Percentiles rank a stretch among this genome's conserved stretches.
Conservation (phyloP, 129 eudicot species). For the Dittrichia graveolens region DNA sequence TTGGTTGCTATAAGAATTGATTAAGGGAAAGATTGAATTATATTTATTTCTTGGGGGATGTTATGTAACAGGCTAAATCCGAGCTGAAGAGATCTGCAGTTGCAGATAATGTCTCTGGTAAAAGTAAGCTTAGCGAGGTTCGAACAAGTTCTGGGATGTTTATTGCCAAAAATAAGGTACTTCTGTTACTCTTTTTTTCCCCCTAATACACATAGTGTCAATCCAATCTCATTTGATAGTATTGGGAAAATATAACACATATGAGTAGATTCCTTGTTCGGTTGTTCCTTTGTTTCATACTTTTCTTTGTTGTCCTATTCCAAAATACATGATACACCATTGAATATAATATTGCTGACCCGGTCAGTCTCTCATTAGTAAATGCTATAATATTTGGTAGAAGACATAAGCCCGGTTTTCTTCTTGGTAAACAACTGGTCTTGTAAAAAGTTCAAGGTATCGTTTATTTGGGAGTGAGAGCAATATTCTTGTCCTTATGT, state of each 20-base stretch:
- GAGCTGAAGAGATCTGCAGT: constrained; percentile 96
- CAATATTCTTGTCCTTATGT: background rate
- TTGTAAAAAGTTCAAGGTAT: background rate
- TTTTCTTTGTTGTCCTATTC: background rate
- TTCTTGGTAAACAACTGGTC: background rate
- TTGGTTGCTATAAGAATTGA: background rate
- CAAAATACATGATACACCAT: background rate
- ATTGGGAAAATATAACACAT: background rate
- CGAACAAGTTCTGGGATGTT: constrained; percentile 99
- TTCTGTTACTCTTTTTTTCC: background rate
- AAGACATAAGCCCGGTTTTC: background rate
- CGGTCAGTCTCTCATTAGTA: background rate
- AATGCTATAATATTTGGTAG: constrained; percentile 7
- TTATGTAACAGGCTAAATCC: constrained; percentile 68
- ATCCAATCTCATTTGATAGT: background rate
- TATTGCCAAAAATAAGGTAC: constrained; percentile 79
- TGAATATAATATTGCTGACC: background rate
- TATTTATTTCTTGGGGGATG: constrained; percentile 15
- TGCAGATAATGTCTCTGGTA: constrained; percentile 86
- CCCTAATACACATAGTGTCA: background rate
- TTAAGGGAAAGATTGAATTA: constrained; percentile 20
- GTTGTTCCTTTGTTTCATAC: background rate
- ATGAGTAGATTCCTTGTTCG: background rate
- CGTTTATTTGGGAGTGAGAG: background rate
- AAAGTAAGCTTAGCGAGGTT: constrained; percentile 89